phyloP scores from a whole-genome alignment of 371 early-diverging fungal genomes.

The Dinochytrium kinnereticum region DNA sequence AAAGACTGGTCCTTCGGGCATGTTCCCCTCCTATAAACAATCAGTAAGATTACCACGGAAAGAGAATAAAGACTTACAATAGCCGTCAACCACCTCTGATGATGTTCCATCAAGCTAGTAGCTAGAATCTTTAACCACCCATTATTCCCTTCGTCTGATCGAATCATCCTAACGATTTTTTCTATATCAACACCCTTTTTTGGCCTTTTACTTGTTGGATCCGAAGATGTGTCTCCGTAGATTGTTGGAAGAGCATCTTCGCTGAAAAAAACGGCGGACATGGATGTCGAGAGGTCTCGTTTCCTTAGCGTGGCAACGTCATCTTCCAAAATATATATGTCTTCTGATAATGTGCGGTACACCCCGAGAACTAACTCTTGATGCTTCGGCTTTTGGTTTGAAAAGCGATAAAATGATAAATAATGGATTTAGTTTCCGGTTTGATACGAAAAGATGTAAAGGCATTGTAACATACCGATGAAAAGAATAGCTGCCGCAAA shows the following conservation, averaged over 20 bases:
- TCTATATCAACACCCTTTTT: not conserved
- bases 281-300: conserved; percentile 51
- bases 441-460: not conserved
- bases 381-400: not conserved
- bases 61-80: not conserved
- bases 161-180: not conserved
- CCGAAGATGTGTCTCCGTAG: not conserved
- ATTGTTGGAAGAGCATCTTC: not conserved
- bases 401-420: no score
- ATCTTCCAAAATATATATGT: conserved; percentile 60
- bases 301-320: conserved; percentile 54
- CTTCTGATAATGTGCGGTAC: conserved; percentile 54
- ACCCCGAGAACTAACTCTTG: conserved; percentile 44
- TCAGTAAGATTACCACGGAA: not conserved
- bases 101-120: not conserved
- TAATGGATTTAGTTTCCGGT: not conserved
- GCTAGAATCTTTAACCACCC: not conserved
- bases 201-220: not conserved
- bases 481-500: conserved; percentile 46
- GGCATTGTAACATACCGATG: conserved; percentile 4
- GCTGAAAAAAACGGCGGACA: conserved; percentile 39
- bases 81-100: not conserved
- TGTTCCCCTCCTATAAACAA: not conserved
- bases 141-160: not conserved
- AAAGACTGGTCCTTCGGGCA: not conserved